Percentiles rank a stretch among this genome's conserved stretches.
Evolutionary conservation across 2,329 filamentous ascomycete species (phyloP).

Genomic region (Phyllosticta paracitricarpa): DNA sequence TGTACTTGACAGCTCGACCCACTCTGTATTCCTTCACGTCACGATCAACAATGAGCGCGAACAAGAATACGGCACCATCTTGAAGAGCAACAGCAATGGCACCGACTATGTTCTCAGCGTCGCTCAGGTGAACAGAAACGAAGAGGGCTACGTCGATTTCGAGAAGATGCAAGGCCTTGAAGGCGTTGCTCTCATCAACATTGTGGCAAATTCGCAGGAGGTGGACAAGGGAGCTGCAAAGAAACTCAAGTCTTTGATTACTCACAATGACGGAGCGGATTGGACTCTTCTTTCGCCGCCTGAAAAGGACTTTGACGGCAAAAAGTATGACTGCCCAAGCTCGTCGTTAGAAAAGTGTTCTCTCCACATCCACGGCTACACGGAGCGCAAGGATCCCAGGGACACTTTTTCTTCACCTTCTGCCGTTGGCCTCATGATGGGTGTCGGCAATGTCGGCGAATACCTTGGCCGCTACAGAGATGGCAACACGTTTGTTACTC

Average conservation of each 20-base stretch:
- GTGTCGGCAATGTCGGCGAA: conserved; percentile 79
- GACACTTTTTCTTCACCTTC: conserved; percentile 83
- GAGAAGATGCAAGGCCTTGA: conserved; percentile 91
- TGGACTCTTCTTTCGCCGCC: conserved; percentile 75
- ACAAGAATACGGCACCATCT: conserved; percentile 69
- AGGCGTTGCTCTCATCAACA: conserved; percentile 79
- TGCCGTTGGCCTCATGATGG: conserved; percentile 85
- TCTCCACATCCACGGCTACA: conserved; percentile 91
- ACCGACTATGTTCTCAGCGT: conserved; percentile 87
- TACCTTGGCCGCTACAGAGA: conserved; percentile 57
- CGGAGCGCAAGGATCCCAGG: conserved; percentile 70
- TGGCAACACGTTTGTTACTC: conserved; percentile 82
- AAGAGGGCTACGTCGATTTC: conserved; percentile 75
- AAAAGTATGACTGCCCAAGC: conserved; percentile 59
- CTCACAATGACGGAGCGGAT: conserved; percentile 87
- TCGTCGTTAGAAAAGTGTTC: conserved; percentile 57
- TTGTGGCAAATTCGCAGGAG: conserved; percentile 64
- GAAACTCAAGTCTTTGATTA: conserved; percentile 81
- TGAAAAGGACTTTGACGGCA: conserved; percentile 56
- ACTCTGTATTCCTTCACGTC: conserved; percentile 89
- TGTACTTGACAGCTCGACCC: conserved; percentile 86
- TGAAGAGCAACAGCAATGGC: conserved; percentile 98
- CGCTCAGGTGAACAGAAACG: conserved; percentile 70
- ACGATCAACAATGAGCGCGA: conserved; percentile 58
- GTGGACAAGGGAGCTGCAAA: conserved; percentile 57